phyloP scores from a whole-genome alignment of 2,329 filamentous ascomycete genomes.

The Aspergillus thermomutatus region DNA sequence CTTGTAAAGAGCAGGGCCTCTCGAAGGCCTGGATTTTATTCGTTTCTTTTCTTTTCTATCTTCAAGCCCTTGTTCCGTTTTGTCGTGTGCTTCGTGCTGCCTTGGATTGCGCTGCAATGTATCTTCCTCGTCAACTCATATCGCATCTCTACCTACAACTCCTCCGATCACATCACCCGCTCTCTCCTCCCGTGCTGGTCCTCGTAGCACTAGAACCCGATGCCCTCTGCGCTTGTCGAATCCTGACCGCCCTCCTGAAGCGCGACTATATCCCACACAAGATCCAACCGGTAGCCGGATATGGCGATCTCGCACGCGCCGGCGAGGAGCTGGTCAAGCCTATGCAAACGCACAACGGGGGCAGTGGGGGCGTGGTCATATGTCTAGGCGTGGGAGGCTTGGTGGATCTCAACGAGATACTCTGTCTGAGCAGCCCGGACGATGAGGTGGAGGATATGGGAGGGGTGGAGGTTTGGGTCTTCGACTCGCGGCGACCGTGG shows the following conservation, averaged over 20 bases:
- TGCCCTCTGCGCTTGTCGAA: constrained; percentile 90
- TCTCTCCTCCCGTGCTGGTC: constrained; percentile 84
- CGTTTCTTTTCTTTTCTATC: neutral
- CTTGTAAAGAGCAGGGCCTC: constrained; percentile 14
- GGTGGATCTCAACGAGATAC: constrained; percentile 76
- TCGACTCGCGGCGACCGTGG: constrained; percentile 90
- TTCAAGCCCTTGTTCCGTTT: constrained; percentile 4
- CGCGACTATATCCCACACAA: constrained; percentile 98
- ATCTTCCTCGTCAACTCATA: constrained; percentile 85
- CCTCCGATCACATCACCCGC: constrained; percentile 78
- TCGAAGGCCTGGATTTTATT: constrained; percentile 6
- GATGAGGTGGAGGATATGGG: constrained; percentile 62
- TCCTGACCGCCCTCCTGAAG: constrained; percentile 88
- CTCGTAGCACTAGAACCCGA: constrained; percentile 93
- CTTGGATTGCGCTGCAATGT: constrained; percentile 59
- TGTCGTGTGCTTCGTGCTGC: constrained; percentile 18
- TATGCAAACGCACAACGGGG: constrained; percentile 81
- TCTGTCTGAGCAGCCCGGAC: constrained; percentile 72
- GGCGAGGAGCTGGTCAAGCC: constrained; percentile 76
- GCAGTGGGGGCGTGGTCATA: constrained; percentile 82
- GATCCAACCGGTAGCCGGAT: constrained; percentile 90
- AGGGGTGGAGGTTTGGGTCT: constrained; percentile 91
- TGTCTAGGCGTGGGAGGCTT: constrained; percentile 91
- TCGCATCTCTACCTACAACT: constrained; percentile 90
- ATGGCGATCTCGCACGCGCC: constrained; percentile 78